A percentile compares a stretch with the other conserved stretches of the same genome.
phyloP scores from a whole-genome alignment of 2,329 filamentous ascomycete species.

The Colletotrichum melonis region DNA sequence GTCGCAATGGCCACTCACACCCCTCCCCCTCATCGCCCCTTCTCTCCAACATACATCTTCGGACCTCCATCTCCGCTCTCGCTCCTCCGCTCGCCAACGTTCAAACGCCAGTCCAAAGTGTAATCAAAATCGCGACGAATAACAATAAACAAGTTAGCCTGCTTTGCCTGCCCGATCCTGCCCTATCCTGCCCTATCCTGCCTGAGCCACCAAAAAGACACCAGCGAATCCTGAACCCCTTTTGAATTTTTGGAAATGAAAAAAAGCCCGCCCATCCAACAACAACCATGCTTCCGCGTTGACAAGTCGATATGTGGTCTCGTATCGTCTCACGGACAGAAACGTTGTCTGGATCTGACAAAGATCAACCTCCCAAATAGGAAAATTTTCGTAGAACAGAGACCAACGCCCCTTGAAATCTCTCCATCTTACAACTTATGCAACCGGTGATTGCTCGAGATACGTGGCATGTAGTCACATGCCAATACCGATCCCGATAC shows the following conservation, averaged over 20 bases:
- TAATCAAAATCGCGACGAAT: neutral
- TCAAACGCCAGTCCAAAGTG: slow-evolving; percentile 4
- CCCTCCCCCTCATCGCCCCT: neutral
- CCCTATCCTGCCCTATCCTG: neutral
- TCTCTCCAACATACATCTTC: neutral
- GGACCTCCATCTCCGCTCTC: neutral
- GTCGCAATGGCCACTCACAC: neutral
- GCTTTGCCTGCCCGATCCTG: neutral
- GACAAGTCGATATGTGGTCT: neutral
- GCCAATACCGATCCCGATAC: slow-evolving; percentile 28
- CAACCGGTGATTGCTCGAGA: slow-evolving; percentile 1
- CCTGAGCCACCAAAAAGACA: neutral
- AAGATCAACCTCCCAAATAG: neutral
- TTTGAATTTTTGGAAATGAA: neutral
- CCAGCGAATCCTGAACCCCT: neutral
- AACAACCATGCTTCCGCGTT: neutral
- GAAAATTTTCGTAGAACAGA: neutral
- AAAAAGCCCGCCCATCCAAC: neutral
- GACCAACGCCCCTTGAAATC: neutral
- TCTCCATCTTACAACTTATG: slow-evolving; percentile 13
- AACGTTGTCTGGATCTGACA: neutral
- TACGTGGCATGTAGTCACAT: slow-evolving; percentile 11
- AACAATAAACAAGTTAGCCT: neutral
- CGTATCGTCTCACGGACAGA: neutral
- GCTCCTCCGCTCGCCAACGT: neutral